phyloP scores from a whole-genome alignment of 202 grass and related monocot genomes.

The Cymbopogon flexuosus region DNA sequence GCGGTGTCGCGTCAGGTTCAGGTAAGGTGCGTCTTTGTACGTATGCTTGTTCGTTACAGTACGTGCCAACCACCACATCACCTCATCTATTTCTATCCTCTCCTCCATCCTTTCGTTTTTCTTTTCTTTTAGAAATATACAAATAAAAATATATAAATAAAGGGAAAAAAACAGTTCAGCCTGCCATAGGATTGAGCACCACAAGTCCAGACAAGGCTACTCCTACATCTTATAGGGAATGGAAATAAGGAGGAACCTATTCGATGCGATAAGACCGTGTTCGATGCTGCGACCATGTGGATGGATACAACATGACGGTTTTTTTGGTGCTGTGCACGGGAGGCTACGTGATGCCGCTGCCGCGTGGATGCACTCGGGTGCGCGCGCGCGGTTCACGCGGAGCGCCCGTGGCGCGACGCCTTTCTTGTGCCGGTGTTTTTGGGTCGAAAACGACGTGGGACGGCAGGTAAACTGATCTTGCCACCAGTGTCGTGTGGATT shows the following conservation, averaged over 20 bases:
- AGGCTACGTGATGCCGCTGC: conserved; percentile 1
- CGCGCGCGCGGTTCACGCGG: background rate
- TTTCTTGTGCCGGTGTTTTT: background rate
- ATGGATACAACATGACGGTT: background rate
- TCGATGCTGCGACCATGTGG: background rate
- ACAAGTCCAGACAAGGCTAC: background rate
- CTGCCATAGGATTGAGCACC: no score
- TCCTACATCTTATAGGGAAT: background rate
- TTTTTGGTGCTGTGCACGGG: background rate
- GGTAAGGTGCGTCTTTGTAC: background rate
- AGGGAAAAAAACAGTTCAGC: background rate
- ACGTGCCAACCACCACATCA: no score
- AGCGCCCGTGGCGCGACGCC: background rate
- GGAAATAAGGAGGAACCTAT: conserved; percentile 9
- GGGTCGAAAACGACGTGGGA: conserved; percentile 18
- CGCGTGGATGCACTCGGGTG: background rate
- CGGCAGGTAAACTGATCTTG: background rate
- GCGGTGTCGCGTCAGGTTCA: no score
- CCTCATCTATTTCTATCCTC: background rate
- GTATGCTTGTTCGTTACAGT: background rate
- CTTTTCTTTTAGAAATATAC: background rate
- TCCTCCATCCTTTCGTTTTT: background rate
- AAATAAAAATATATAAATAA: background rate
- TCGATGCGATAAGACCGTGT: conserved; percentile 28
- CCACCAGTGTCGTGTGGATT: background rate